Conservation (phyloP, 805 yeast species). For the Jamesozyma spencerorum region DNA sequence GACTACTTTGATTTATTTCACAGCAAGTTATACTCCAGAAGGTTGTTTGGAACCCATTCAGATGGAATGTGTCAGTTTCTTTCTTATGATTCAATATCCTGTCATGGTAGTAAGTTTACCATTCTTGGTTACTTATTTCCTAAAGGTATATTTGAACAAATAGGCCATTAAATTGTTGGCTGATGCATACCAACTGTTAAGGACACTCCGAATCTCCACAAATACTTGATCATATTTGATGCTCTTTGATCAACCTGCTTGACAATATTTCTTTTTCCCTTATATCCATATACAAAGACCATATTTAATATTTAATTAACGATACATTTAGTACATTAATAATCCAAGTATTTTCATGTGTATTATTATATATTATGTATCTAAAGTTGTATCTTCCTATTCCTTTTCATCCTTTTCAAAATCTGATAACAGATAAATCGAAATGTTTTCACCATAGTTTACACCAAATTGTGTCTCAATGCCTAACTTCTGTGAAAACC, state of each 20-base stretch:
- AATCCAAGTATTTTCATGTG: no score
- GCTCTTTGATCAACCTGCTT: no score
- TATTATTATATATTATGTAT: no score
- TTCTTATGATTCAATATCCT: constrained; percentile 65
- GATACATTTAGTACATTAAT: no score
- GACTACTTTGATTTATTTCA: constrained; percentile 76
- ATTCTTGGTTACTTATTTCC: constrained; percentile 37
- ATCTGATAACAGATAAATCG: constrained; percentile 49
- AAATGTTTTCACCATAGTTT: constrained; percentile 58
- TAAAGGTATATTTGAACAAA: constrained; percentile 29
- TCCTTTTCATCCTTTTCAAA: constrained; percentile 32
- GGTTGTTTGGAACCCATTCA: constrained; percentile 37
- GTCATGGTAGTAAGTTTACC: constrained; percentile 63
- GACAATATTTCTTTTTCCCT: no score
- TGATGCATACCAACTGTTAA: no score
- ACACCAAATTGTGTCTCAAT: constrained; percentile 42
- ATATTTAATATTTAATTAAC: background rate
- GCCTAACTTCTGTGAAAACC: constrained; percentile 42
- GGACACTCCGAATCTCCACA: no score
- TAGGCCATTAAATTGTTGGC: constrained; percentile 5
- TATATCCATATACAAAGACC: no score
- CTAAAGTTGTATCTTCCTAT: background rate
- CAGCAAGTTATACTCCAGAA: constrained; percentile 79
- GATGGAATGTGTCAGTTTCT: constrained; percentile 78
- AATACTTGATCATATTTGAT: no score